Percentiles rank a stretch among this genome's conserved stretches.
phyloP scores from a whole-genome alignment of 2,329 filamentous ascomycete species.

The Tolypocladium endophyticum region DNA sequence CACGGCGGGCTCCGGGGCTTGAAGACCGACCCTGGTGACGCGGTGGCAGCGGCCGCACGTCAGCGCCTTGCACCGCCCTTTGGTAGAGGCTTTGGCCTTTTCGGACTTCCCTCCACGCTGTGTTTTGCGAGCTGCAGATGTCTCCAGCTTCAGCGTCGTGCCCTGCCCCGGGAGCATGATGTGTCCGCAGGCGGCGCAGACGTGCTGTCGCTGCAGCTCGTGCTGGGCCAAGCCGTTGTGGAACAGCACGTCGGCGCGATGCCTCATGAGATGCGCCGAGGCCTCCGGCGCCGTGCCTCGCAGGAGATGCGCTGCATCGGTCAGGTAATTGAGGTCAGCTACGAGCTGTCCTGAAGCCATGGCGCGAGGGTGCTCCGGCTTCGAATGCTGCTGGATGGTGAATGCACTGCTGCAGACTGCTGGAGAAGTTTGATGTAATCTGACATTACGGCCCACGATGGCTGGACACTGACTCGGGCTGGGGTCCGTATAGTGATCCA shows the following conservation, averaged over 20 bases:
- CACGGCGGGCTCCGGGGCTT: conserved; percentile 21
- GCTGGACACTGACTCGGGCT: neutral
- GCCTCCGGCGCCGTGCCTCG: conserved; percentile 39
- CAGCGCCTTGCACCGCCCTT: conserved; percentile 13
- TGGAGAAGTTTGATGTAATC: neutral
- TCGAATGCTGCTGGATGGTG: neutral
- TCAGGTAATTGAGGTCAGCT: conserved; percentile 32
- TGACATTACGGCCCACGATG: neutral
- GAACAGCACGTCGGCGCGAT: conserved; percentile 37
- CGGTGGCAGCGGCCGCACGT: conserved; percentile 34
- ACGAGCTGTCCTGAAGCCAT: conserved; percentile 12
- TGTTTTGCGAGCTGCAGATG: conserved; percentile 4
- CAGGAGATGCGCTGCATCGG: conserved; percentile 49
- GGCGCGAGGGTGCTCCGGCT: neutral
- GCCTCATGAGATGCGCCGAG: conserved; percentile 49
- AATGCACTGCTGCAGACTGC: neutral
- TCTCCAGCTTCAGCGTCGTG: conserved; percentile 27
- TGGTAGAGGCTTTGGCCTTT: neutral
- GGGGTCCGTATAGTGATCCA: neutral
- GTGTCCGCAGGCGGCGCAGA: conserved; percentile 50
- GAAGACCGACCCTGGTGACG: conserved; percentile 29
- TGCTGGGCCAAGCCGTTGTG: conserved; percentile 31
- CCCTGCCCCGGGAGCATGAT: conserved; percentile 45
- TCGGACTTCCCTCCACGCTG: neutral
- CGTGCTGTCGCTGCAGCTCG: conserved; percentile 40